Percentiles rank a stretch among this genome's conserved stretches.
Evolutionary conservation across 768 basidiomycete species (phyloP).

Genomic region (Amanita subjunquillea): DNA sequence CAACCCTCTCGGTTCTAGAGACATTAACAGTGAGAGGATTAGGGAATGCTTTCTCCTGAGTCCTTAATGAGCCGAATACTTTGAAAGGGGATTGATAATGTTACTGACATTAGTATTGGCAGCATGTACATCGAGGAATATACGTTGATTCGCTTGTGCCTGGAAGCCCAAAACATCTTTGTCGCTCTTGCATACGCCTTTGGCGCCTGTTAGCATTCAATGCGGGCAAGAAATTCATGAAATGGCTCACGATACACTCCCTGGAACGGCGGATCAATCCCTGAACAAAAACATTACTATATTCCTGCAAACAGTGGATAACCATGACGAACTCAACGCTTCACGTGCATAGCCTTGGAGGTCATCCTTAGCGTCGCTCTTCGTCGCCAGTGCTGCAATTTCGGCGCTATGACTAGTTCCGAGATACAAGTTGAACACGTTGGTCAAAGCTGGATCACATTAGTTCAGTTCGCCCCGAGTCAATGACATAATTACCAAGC

Average conservation of each 20-base stretch:
- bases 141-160: conserved; percentile 35
- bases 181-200: conserved; percentile 39
- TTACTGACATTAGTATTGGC: conserved; percentile 50
- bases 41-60: conserved; percentile 41
- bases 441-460: conserved; percentile 40
- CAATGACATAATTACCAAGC: conserved; percentile 33
- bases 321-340: conserved; percentile 46
- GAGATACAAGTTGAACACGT: conserved; percentile 56
- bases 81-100: background rate
- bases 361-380: conserved; percentile 18
- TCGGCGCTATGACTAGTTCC: conserved; percentile 32
- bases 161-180: conserved; percentile 29
- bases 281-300: conserved; percentile 21
- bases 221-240: background rate
- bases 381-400: conserved; percentile 25
- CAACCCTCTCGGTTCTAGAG: conserved; percentile 31
- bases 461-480: background rate
- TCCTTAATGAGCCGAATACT: background rate
- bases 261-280: conserved; percentile 63
- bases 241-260: conserved; percentile 50
- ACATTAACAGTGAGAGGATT: conserved; percentile 34
- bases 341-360: conserved; percentile 56
- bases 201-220: background rate
- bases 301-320: background rate
- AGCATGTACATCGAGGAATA: conserved; percentile 53